Evolutionary conservation across 768 basidiomycete genomes (phyloP).

Genomic region (Suillus discolor): DNA sequence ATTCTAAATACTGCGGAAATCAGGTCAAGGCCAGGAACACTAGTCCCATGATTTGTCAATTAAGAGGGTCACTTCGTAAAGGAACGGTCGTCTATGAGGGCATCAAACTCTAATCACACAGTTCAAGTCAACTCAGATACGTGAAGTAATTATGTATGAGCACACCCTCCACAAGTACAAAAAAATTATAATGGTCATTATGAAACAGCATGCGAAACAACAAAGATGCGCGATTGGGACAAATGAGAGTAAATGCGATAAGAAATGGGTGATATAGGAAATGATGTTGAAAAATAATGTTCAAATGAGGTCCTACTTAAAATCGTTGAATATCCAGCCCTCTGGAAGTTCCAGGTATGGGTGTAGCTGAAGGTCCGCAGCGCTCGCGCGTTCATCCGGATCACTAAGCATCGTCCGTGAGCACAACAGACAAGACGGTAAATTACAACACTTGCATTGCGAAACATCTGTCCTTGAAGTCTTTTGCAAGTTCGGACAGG

Average conservation of each 20-base stretch:
- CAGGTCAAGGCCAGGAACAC: no score
- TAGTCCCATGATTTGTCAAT: no score
- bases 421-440: conserved; percentile 1
- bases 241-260: conserved; percentile 25
- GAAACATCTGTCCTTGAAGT: conserved; percentile 89
- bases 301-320: conserved; percentile 27
- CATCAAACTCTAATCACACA: background rate
- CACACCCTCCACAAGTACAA: conserved; percentile 26
- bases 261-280: conserved; percentile 31
- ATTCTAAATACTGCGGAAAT: no score
- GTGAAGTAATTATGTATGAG: conserved; percentile 28
- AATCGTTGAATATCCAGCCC: conserved; percentile 75
- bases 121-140: conserved; percentile 20
- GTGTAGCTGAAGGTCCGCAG: conserved; percentile 78
- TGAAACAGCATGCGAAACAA: conserved; percentile 21
- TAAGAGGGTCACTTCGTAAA: no score
- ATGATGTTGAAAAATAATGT: conserved; percentile 15
- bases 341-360: conserved; percentile 72
- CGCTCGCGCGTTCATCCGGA: conserved; percentile 80
- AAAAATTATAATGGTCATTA: conserved; percentile 37
- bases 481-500: conserved; percentile 73
- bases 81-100: background rate
- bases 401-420: conserved; percentile 48
- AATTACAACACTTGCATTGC: conserved; percentile 62
- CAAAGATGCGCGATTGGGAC: conserved; percentile 14